Percentiles rank a stretch among this genome's conserved stretches.
Evolutionary conservation across 495 filamentous ascomycete species (phyloP).

Genomic region (Penicillium canescens): DNA sequence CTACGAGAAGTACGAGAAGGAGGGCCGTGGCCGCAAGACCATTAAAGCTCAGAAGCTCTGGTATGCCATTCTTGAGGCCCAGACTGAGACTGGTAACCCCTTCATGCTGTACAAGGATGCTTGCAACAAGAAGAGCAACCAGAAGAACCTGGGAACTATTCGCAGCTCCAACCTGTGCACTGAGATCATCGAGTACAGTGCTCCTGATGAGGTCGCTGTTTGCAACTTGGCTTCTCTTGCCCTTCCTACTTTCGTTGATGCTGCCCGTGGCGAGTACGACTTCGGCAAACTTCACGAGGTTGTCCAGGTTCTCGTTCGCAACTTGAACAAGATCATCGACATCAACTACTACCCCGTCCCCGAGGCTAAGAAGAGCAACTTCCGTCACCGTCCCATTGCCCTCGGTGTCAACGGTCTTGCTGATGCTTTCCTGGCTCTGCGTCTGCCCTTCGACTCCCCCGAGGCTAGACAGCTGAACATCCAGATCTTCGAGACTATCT

Average conservation of each 20-base stretch:
- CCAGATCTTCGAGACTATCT: slow-evolving; percentile 99
- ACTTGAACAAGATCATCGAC: slow-evolving; percentile 97
- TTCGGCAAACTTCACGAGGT: slow-evolving; percentile 96
- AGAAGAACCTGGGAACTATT: slow-evolving; percentile 98
- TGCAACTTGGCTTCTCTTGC: slow-evolving; percentile 97
- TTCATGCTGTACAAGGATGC: slow-evolving; percentile 99
- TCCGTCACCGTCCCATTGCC: slow-evolving; percentile 91
- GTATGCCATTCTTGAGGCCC: slow-evolving; percentile 96
- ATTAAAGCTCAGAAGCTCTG: slow-evolving; percentile 98
- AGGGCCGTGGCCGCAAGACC: slow-evolving; percentile 83
- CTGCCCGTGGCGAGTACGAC: slow-evolving; percentile 78
- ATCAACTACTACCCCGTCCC: slow-evolving; percentile 94
- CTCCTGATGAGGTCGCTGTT: slow-evolving; percentile 96
- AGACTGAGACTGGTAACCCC: slow-evolving; percentile 97
- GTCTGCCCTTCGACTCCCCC: slow-evolving; percentile 93
- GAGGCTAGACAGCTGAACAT: slow-evolving; percentile 93
- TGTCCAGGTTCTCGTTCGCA: slow-evolving; percentile 81
- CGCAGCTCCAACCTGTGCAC: slow-evolving; percentile 98
- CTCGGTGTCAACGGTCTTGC: slow-evolving; percentile 97
- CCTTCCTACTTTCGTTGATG: slow-evolving; percentile 85
- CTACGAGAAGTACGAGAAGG: slow-evolving; percentile 90
- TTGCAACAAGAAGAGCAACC: slow-evolving; percentile 98
- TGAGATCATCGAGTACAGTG: slow-evolving; percentile 96
- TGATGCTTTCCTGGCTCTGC: slow-evolving; percentile 97
- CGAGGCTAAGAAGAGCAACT: slow-evolving; percentile 92